Evolutionary conservation across 2,329 filamentous ascomycete species (phyloP).

Genomic region (Neurospora crassa): DNA sequence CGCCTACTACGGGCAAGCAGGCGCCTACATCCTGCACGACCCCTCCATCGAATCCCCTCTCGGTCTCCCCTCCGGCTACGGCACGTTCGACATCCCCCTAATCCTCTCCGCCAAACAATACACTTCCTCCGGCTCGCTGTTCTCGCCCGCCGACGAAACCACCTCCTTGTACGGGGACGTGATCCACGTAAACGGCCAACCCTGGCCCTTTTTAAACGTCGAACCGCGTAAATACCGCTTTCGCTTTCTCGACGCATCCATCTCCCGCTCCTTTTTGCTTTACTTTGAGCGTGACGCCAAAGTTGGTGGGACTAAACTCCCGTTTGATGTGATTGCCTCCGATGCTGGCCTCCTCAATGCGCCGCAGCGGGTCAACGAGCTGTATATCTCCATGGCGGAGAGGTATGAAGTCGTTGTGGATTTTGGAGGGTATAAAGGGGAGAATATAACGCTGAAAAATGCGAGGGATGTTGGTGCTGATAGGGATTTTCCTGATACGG

Average conservation of each 20-base stretch:
- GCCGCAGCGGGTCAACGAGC: constrained; percentile 28
- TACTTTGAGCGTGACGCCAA: constrained; percentile 24
- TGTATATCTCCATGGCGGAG: constrained; percentile 42
- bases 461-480: constrained; percentile 31
- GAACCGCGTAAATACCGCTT: constrained; percentile 46
- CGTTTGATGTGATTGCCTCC: constrained; percentile 38
- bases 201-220: constrained; percentile 43
- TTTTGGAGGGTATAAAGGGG: constrained; percentile 31
- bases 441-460: constrained; percentile 32
- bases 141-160: constrained; percentile 27
- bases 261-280: constrained; percentile 32
- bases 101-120: constrained; percentile 38
- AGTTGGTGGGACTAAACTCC: constrained; percentile 16
- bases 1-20: constrained; percentile 42
- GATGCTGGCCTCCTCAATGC: constrained; percentile 36
- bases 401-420: constrained; percentile 43
- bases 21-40: constrained; percentile 40
- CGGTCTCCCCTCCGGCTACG: constrained; percentile 29
- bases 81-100: constrained; percentile 37
- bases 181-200: constrained; percentile 43
- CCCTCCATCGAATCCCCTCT: constrained; percentile 30
- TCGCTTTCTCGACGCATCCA: constrained; percentile 34
- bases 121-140: constrained; percentile 33
- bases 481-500: constrained; percentile 34
- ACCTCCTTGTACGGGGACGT: constrained; percentile 39